Evolutionary conservation across 1,284 basidiomycete genomes (phyloP), one percentile per base, ranked within the genome.

Genomic region (Cystobasidium slooffiae): DNA sequence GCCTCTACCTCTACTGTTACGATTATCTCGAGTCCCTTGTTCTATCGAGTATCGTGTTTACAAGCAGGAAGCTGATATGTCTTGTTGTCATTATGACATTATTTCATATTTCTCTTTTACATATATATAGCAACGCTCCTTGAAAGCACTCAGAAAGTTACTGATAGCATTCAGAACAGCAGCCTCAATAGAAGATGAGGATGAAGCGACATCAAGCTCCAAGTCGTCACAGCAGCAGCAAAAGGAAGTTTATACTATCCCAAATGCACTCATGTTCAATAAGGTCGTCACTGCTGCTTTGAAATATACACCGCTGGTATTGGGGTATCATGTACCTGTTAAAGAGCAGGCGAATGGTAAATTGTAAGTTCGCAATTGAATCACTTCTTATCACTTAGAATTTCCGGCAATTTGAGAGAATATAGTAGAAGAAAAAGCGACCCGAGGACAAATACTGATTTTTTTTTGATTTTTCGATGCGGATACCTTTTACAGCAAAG

Each of bases 131-230:
- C 89, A 93, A 83, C 88, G 89, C 65, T 98, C 96, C 1, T 82
- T 98, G 70, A 88, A 92, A 75, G 90, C 93, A 0, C 84, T 99
- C 53, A 86, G 93, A 75, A 93, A 91, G 80, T 86, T 97, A 6
- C 85, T 97, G 49, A 86, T 94, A 51, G 94, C 93, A 0, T 97
- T 97, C 86, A 87, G 93, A 72, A 89, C 92, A 0, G 94, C 93
- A 1, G 91, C 88, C 0, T 88, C 92, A 24, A 53, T 70, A 14
- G 78, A 77, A 41, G 78, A 70, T 5, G 67, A 61, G 7, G 58
- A 64, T 1, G 68, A 63, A 18, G 67, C 59, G 7, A 75, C 76
- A 47, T 67, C 68, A 10, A 76, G 16, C 6, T 49, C 61, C 3
- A 51, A 6, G 6, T 16, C 68, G 4, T 65, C 53, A 52, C 24